Conservation (phyloP, 768 basidiomycete genomes). For the Flagelloscypha sp. region DNA sequence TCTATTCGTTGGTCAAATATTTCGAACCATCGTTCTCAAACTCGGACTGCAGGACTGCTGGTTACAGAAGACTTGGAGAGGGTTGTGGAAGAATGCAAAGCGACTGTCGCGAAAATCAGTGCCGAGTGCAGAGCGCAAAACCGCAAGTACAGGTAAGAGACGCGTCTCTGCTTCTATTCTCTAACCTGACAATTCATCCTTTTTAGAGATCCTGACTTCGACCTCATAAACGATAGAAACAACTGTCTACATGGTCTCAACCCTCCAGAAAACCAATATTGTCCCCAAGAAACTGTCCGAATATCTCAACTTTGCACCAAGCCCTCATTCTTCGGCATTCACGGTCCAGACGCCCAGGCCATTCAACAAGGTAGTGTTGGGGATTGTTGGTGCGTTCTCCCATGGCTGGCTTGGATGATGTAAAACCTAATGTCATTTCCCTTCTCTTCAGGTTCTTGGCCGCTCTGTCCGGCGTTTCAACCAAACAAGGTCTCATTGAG, state of each 20-base stretch:
- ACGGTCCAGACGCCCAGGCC: slow-evolving; percentile 34
- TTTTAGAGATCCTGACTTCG: slow-evolving; percentile 43
- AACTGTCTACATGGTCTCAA: slow-evolving; percentile 32
- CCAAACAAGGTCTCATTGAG: slow-evolving; percentile 35
- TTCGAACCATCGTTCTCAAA: no score
- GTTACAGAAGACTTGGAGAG: slow-evolving; percentile 37
- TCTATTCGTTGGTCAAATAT: no score
- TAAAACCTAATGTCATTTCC: no score
- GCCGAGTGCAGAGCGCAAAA: slow-evolving; percentile 40
- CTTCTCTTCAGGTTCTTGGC: no score
- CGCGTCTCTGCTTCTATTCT: no score
- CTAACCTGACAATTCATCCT: no score
- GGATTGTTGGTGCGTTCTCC: slow-evolving; percentile 51
- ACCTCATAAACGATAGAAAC: slow-evolving; percentile 33
- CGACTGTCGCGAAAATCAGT: slow-evolving; percentile 36
- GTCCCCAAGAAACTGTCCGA: slow-evolving; percentile 34
- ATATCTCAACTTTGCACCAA: slow-evolving; percentile 44
- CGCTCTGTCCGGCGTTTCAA: slow-evolving; percentile 41
- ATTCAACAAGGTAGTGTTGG: slow-evolving; percentile 43
- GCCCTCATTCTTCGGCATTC: slow-evolving; percentile 36
- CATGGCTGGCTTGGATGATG: no score
- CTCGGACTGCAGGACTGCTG: slow-evolving; percentile 36
- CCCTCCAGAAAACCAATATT: slow-evolving; percentile 9
- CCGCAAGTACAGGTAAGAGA: slow-evolving; percentile 43
- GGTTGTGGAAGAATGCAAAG: slow-evolving; percentile 37